A percentile compares a stretch with the other conserved stretches of the same genome.
These are phyloP conservation scores for thale cress (Arabidopsis thaliana) DNA, from an alignment of 345 rosid species.

Conservation along the genomic window TAIR10.1 NC_003075.7:12889501-12890000, in stretches of 20 bases:
- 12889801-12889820: constrained; percentile 34
- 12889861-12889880: constrained; percentile 73
- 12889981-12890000: background rate
- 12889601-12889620: constrained; percentile 78
- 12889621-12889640: constrained; percentile 56
- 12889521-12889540: constrained; percentile 83
- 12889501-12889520: constrained; percentile 72
- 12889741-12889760: constrained; percentile 1
- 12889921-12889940: constrained; percentile 76
- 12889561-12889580: constrained; percentile 58
- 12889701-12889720: constrained; percentile 53
- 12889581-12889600: constrained; percentile 74
- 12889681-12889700: constrained; percentile 17
- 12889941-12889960: constrained; percentile 50
- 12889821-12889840: constrained; percentile 22
- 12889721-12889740: constrained; percentile 26
- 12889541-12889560: constrained; percentile 88
- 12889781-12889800: constrained; percentile 34
- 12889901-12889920: constrained; percentile 71
- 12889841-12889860: constrained; percentile 66
- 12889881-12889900: constrained; percentile 71
- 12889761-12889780: constrained; percentile 53
- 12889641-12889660: constrained; percentile 56
- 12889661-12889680: constrained; percentile 44
- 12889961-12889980: background rate